Conservation (phyloP, 2,329 filamentous ascomycete species). For the Aureobasidium subglaciale region DNA sequence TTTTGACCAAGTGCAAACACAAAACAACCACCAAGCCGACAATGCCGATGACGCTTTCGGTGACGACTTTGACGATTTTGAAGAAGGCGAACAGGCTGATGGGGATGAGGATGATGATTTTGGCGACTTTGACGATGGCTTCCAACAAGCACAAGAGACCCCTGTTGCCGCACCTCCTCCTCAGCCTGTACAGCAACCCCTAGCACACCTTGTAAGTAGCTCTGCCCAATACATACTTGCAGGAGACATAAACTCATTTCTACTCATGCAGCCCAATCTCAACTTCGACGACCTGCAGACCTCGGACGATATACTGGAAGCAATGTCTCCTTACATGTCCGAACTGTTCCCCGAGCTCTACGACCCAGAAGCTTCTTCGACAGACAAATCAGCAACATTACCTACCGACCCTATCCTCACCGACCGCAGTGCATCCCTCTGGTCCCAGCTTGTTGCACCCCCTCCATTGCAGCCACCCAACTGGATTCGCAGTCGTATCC, state of each 20-base stretch:
- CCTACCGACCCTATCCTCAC: slow-evolving; percentile 58
- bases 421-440: slow-evolving; percentile 79
- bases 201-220: slow-evolving; percentile 43
- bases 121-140: slow-evolving; percentile 45
- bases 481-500: slow-evolving; percentile 93
- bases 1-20: slow-evolving; percentile 10
- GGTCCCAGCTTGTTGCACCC: slow-evolving; percentile 92
- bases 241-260: background rate
- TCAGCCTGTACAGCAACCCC: slow-evolving; percentile 32
- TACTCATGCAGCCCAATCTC: slow-evolving; percentile 14
- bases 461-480: slow-evolving; percentile 92
- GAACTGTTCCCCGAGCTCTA: slow-evolving; percentile 54
- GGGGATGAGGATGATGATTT: slow-evolving; percentile 40
- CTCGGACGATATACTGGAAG: slow-evolving; percentile 52
- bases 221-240: slow-evolving; percentile 15
- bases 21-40: slow-evolving; percentile 18
- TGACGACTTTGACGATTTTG: slow-evolving; percentile 62
- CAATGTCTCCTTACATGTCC: slow-evolving; percentile 60
- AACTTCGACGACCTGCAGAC: slow-evolving; percentile 21
- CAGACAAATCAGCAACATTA: slow-evolving; percentile 23
- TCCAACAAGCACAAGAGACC: slow-evolving; percentile 29
- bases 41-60: slow-evolving; percentile 60
- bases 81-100: slow-evolving; percentile 35
- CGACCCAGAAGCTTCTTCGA: slow-evolving; percentile 25
- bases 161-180: slow-evolving; percentile 27